Evolutionary conservation across 257 asterid species (phyloP), one percentile per base, ranked within the genome.

Genomic region (Striga asiatica): DNA sequence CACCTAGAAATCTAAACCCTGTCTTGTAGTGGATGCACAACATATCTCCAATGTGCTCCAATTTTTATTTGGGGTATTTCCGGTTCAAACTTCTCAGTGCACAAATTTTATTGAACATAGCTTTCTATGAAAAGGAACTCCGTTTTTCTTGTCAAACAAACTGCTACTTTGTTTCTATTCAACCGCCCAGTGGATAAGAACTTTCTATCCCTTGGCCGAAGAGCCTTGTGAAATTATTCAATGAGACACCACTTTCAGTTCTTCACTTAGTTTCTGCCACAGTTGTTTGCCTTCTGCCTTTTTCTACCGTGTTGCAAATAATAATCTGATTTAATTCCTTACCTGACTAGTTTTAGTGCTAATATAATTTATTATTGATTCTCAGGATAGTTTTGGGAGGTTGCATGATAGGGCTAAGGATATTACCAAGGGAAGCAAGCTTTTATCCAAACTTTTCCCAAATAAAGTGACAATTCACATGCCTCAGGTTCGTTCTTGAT

Each of bases 381-480:
- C n/a, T 56, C 95, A 89, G 97, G 95, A 81, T 70, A 74, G 76
- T 77, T 73, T 86, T 65, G 96, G 86, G 70, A 81, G 89, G 74
- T 70, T 89, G 71, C 82, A 73, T 54, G 94, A 89, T 76, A 78
- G 84, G 67, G 70, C 87, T 31, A 80, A 80, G 79, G 98, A 89
- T 56, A 81, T 73, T 22, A 77, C 89, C 29, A 89, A 80, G 80
- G 77, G 86, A 62, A 72, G 83, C 12, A 86, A 86, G 76, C 94
- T 78, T 71, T 73, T 89, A 31, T 66, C 88, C 14, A 84, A 80
- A 57, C 93, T 89, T 60, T 83, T 89, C 38, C 96, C 95, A 29
- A 89, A 89, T 66, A 79, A 81, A 89, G 95, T 89, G 57, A 74
- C 76, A 20, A 81, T 89, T 72, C 93, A 86, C 66, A 31, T 76